Conservation (phyloP, 345 rosid species). For the Xanthoceras sorbifolium region DNA sequence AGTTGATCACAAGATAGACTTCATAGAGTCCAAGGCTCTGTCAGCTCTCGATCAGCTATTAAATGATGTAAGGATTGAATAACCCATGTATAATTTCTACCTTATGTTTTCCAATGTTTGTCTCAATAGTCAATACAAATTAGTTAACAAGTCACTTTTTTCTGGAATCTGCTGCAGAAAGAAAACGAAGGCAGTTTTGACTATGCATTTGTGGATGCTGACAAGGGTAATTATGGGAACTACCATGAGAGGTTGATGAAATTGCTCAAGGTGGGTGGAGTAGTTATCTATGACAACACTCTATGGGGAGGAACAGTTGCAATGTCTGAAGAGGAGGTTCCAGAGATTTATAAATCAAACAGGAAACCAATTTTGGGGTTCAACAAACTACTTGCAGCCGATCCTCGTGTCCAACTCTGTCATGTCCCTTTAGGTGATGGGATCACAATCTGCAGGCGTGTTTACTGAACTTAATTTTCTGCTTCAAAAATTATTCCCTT, state of each 20-base stretch:
- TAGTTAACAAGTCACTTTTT: background rate
- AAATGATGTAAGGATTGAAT: conserved; percentile 27
- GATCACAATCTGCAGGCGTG: conserved; percentile 44
- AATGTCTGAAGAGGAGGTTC: background rate
- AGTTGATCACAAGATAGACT: conserved; percentile 46
- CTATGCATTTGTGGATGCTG: conserved; percentile 58
- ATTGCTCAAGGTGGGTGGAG: conserved; percentile 39
- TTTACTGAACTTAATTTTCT: conserved; percentile 19
- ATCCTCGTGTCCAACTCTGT: conserved; percentile 37
- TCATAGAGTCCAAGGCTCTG: conserved; percentile 34
- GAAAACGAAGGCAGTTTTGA: conserved; percentile 49
- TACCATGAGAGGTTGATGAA: conserved; percentile 49
- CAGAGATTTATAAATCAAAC: background rate
- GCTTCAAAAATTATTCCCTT: too few relatives aligned
- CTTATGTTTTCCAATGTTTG: too few relatives aligned
- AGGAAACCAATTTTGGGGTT: conserved; percentile 17
- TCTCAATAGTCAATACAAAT: background rate
- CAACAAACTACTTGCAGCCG: conserved; percentile 31
- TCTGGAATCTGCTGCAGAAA: conserved; percentile 16
- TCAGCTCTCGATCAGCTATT: conserved; percentile 38
- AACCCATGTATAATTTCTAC: too few relatives aligned
- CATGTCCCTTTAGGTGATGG: conserved; percentile 42
- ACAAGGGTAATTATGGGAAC: conserved; percentile 42
- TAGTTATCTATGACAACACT: background rate
- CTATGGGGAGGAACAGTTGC: background rate